Percentiles rank a stretch among this genome's conserved stretches.
Evolutionary conservation across 192 early-diverging fungal species (phyloP).

Genomic region (Thamnidium elegans): DNA sequence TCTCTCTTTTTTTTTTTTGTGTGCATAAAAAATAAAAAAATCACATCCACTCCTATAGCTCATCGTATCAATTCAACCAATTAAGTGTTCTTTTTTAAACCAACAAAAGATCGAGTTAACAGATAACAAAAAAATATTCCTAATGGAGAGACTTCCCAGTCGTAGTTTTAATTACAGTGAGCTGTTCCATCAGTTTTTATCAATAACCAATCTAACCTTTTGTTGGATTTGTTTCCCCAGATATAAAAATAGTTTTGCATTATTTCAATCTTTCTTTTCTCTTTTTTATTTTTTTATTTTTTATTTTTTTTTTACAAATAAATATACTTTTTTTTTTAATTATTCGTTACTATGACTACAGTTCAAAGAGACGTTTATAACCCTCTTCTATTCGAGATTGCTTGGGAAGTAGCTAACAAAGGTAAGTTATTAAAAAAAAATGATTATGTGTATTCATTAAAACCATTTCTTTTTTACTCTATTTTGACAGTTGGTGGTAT

Average conservation of each 20-base stretch:
- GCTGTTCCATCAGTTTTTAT: too few species aligned
- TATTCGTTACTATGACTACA: background rate
- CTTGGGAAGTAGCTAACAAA: constrained; percentile 99
- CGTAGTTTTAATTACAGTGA: too few species aligned
- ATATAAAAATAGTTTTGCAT: too few species aligned
- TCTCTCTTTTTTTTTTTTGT: background rate
- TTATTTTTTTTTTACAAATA: background rate
- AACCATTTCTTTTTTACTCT: too few species aligned
- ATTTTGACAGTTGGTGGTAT: constrained; percentile 82
- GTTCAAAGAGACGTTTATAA: constrained; percentile 26
- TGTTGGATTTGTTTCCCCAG: too few species aligned
- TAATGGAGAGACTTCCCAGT: too few species aligned
- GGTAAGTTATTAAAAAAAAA: constrained; percentile 56
- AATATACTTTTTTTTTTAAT: background rate
- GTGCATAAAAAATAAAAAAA: background rate
- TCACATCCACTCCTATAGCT: background rate
- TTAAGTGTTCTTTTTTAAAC: too few species aligned
- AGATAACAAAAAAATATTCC: too few species aligned
- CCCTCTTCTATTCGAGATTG: constrained; percentile 82
- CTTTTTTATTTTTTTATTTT: background rate
- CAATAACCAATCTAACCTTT: too few species aligned
- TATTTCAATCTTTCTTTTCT: background rate
- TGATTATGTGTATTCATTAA: too few species aligned
- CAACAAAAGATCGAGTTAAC: too few species aligned
- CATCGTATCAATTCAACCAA: too few species aligned